A percentile compares a stretch with the other conserved stretches of the same genome.
These are phyloP conservation scores for Serendipita vermifera DNA, from an alignment of 768 basidiomycete genomes.

Conservation along the genomic window DNA sequence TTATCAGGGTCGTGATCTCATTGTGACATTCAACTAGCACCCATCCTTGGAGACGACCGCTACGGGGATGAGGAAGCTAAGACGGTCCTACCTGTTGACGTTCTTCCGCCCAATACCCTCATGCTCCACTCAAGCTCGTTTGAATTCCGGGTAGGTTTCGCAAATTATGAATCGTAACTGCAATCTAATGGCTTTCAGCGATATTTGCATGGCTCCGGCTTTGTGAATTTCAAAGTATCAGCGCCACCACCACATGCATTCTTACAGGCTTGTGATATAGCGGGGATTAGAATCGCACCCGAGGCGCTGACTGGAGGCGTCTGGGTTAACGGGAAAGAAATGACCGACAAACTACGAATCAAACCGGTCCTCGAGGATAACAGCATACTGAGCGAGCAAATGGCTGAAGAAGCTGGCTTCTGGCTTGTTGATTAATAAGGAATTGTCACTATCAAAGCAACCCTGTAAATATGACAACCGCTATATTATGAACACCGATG, in stretches of 20 bases:
- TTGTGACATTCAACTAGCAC: neutral
- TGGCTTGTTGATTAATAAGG: too few species aligned
- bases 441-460: too few species aligned
- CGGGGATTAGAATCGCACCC: neutral
- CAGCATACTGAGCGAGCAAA: too few species aligned
- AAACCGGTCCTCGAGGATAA: too few species aligned
- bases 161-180: too few species aligned
- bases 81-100: neutral
- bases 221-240: neutral
- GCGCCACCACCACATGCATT: neutral
- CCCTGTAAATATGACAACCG: too few species aligned
- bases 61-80: neutral
- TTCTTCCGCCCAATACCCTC: neutral
- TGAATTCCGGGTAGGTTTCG: too few species aligned
- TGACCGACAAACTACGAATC: neutral
- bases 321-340: neutral
- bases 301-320: neutral
- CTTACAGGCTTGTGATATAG: neutral
- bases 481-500: too few species aligned
- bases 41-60: neutral
- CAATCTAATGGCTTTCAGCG: too few species aligned
- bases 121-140: constrained; percentile 1
- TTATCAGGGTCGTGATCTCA: neutral
- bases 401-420: too few species aligned
- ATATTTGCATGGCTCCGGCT: too few species aligned